Conservation (phyloP, 2,329 filamentous ascomycete genomes). For the Chrysoporthe cubensis region DNA sequence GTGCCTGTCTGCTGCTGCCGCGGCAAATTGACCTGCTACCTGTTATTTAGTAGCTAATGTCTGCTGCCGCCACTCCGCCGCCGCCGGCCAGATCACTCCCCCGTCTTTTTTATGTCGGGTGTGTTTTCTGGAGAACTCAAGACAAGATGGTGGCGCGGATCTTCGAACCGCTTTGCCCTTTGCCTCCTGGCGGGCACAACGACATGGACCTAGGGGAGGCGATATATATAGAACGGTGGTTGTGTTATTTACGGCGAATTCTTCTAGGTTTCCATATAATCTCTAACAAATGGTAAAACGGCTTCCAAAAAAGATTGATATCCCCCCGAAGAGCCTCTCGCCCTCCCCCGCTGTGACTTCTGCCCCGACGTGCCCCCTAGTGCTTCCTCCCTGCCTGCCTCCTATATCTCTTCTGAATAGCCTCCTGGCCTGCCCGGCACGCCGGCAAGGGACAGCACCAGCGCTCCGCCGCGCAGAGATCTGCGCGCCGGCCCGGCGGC, state of each 20-base stretch:
- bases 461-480: no score
- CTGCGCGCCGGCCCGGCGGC: no score
- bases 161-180: conserved; percentile 2
- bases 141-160: background rate
- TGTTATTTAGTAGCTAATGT: conserved; percentile 23
- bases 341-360: background rate
- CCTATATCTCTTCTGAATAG: no score
- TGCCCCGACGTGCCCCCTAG: background rate
- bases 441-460: no score
- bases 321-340: no score
- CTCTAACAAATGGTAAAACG: conserved; percentile 27
- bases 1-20: conserved; percentile 8
- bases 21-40: conserved; percentile 14
- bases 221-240: conserved; percentile 24
- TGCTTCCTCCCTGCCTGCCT: background rate
- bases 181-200: background rate
- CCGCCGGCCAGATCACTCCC: background rate
- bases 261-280: conserved; percentile 26
- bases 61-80: conserved; percentile 20
- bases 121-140: background rate
- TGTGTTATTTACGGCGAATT: conserved; percentile 24
- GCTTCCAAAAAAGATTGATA: conserved; percentile 8
- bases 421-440: no score
- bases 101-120: background rate
- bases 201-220: conserved; percentile 20